Conservation (phyloP, 306 rosid genomes). For the Dalbergia oliveri region DNA sequence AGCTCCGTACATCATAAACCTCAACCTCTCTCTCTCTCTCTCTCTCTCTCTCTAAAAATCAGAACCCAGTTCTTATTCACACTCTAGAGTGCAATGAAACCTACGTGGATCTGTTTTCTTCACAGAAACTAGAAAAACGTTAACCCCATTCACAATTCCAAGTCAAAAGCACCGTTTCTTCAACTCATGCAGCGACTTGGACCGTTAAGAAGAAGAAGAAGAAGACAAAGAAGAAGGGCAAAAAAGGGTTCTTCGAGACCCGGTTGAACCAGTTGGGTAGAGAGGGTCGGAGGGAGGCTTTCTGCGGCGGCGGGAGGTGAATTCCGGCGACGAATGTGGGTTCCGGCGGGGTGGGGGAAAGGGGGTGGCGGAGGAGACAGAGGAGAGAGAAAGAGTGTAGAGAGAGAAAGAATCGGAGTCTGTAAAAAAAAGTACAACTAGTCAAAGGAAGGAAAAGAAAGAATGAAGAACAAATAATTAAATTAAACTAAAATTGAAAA, state of each 20-base stretch:
- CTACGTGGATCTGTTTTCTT: slow-evolving; percentile 67
- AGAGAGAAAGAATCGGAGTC: slow-evolving; percentile 65
- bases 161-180: slow-evolving; percentile 57
- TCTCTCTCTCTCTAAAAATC: slow-evolving; percentile 44
- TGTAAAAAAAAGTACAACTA: slow-evolving; percentile 65
- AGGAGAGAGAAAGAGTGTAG: slow-evolving; percentile 59
- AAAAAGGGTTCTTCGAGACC: slow-evolving; percentile 32
- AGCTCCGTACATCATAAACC: slow-evolving; percentile 94
- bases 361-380: slow-evolving; percentile 58
- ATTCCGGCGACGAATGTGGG: neutral
- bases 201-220: slow-evolving; percentile 27
- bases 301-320: neutral
- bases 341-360: slow-evolving; percentile 56
- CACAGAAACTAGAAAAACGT: slow-evolving; percentile 50
- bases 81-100: slow-evolving; percentile 42
- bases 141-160: slow-evolving; percentile 58
- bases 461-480: slow-evolving; percentile 31
- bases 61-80: slow-evolving; percentile 48
- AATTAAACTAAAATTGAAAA: neutral
- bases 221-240: slow-evolving; percentile 7
- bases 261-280: slow-evolving; percentile 23
- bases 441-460: slow-evolving; percentile 69
- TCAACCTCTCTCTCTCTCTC: slow-evolving; percentile 50
- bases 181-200: slow-evolving; percentile 60
- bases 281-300: slow-evolving; percentile 14